Percentiles rank a stretch among this genome's conserved stretches.
phyloP scores from a whole-genome alignment of 2,329 filamentous ascomycete species.

The Pestalotiopsis sp. region DNA sequence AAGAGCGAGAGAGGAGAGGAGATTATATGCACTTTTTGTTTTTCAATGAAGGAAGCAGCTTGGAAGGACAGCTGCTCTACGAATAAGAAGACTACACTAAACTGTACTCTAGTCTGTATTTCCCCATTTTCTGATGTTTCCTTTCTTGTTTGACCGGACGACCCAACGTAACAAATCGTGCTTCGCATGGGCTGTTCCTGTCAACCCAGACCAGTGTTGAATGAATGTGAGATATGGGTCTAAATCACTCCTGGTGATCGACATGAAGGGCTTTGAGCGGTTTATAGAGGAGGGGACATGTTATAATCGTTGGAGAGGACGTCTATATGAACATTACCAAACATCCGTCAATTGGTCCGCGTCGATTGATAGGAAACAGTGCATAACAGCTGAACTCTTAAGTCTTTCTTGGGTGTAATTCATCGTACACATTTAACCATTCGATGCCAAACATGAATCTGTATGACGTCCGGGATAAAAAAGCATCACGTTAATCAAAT shows the following conservation, averaged over 20 bases:
- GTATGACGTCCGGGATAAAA: background rate
- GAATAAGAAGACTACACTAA: background rate
- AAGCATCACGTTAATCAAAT: background rate
- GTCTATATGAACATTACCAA: background rate
- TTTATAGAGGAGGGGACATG: no score
- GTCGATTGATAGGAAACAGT: background rate
- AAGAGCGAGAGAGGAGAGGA: background rate
- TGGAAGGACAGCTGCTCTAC: background rate
- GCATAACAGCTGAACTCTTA: background rate
- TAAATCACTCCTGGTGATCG: no score
- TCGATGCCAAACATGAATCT: background rate
- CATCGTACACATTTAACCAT: background rate
- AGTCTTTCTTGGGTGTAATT: no score
- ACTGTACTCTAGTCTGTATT: slow-evolving; percentile 10
- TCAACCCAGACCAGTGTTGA: background rate
- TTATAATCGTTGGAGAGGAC: background rate
- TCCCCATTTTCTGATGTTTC: background rate
- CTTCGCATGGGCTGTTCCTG: background rate
- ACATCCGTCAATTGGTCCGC: no score
- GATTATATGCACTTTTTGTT: background rate
- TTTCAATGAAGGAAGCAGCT: background rate
- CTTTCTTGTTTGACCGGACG: background rate
- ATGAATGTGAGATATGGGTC: background rate
- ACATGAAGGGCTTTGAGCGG: no score
- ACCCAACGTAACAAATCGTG: background rate